Percentiles rank a stretch among this genome's conserved stretches.
Evolutionary conservation across 2,329 filamentous ascomycete species (phyloP).

Genomic region (Ophiostoma ulmi): DNA sequence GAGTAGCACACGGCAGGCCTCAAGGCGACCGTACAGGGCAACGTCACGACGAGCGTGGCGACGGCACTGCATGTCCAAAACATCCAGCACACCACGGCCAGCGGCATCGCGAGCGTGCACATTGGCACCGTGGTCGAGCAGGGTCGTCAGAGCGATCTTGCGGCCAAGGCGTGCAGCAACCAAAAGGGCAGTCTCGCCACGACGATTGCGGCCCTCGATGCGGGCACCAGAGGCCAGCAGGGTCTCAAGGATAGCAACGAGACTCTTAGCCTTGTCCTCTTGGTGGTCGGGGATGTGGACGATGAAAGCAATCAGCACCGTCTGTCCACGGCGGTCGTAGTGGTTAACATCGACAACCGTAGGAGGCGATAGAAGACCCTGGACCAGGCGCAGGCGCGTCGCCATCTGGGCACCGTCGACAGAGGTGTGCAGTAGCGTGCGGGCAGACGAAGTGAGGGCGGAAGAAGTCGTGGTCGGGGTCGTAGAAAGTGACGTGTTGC

Average conservation of each 20-base stretch:
- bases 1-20: conserved; percentile 34
- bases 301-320: conserved; percentile 53
- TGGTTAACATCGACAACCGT: conserved; percentile 46
- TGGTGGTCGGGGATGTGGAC: conserved; percentile 47
- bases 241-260: conserved; percentile 41
- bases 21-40: conserved; percentile 33
- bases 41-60: conserved; percentile 30
- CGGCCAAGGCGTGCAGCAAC: conserved; percentile 49
- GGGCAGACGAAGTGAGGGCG: conserved; percentile 8
- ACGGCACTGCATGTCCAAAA: conserved; percentile 29
- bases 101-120: conserved; percentile 32
- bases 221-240: conserved; percentile 42
- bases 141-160: conserved; percentile 46
- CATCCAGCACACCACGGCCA: conserved; percentile 35
- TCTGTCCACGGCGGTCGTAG: conserved; percentile 48
- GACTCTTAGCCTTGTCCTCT: conserved; percentile 43
- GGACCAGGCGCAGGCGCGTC: conserved; percentile 31
- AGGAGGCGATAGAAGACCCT: conserved; percentile 36
- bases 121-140: conserved; percentile 38
- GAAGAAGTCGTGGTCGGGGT: conserved; percentile 1
- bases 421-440: conserved; percentile 25
- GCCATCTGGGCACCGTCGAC: conserved; percentile 29
- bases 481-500: neutral
- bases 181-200: conserved; percentile 52
- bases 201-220: conserved; percentile 48